Percentiles rank a stretch among this genome's conserved stretches.
phyloP scores from a whole-genome alignment of 2,329 filamentous ascomycete genomes.

The Cladorrhinum sp. region DNA sequence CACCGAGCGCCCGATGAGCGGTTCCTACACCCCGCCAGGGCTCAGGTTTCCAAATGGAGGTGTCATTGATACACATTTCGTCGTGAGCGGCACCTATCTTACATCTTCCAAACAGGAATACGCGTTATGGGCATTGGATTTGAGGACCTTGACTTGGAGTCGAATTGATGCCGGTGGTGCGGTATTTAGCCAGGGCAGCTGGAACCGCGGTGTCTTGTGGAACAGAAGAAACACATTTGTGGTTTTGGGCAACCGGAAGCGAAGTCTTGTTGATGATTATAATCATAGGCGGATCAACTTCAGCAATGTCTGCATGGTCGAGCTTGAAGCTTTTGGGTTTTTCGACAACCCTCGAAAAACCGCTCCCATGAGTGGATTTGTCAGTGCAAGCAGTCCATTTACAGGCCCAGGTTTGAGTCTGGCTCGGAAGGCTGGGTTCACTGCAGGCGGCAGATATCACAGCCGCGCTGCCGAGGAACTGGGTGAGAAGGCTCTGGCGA shows the following conservation, averaged over 20 bases:
- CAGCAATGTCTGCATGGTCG: conserved; percentile 92
- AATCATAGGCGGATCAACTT: conserved; percentile 98
- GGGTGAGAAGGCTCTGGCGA: conserved; percentile 72
- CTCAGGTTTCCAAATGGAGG: conserved; percentile 94
- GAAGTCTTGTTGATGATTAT: conserved; percentile 94
- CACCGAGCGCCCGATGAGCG: conserved; percentile 84
- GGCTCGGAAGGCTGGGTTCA: conserved; percentile 59
- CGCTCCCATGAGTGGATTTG: conserved; percentile 75
- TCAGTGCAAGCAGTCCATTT: conserved; percentile 74
- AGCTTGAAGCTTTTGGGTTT: conserved; percentile 93
- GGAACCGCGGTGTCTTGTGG: conserved; percentile 95
- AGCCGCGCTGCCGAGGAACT: conserved; percentile 79
- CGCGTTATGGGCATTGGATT: conserved; percentile 89
- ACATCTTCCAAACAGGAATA: conserved; percentile 99
- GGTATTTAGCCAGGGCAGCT: conserved; percentile 95
- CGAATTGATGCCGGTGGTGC: conserved; percentile 92
- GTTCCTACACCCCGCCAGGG: conserved; percentile 82
- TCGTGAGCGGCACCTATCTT: conserved; percentile 94
- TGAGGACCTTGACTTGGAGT: conserved; percentile 86
- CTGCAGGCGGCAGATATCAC: conserved; percentile 72
- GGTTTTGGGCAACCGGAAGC: conserved; percentile 87
- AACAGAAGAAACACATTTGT: conserved; percentile 91
- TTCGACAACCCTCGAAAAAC: conserved; percentile 90
- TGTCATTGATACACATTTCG: conserved; percentile 92
- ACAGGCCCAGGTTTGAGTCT: conserved; percentile 55